These are phyloP conservation scores for Suillus cothurnatus DNA, from an alignment of 768 basidiomycete genomes.

Conservation along the genomic window DNA sequence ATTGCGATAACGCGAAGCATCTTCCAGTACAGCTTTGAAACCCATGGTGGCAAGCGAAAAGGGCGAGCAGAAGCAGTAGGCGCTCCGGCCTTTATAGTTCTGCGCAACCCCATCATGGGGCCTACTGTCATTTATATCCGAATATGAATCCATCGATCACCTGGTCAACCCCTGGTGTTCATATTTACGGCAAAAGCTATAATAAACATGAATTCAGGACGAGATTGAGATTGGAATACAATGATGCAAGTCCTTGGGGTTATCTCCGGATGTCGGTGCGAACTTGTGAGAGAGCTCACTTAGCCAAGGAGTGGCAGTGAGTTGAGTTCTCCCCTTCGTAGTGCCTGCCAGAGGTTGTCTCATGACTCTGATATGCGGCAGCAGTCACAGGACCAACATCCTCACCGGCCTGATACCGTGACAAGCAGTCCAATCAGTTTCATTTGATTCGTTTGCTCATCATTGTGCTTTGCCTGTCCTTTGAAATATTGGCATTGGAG, in stretches of 20 bases:
- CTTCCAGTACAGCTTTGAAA: slow-evolving; percentile 21
- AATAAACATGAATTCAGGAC: background rate
- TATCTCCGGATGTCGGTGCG: background rate
- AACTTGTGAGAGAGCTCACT: background rate
- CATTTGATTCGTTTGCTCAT: background rate
- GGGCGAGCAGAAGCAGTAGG: background rate
- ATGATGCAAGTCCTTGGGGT: too few species aligned
- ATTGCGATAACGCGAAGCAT: slow-evolving; percentile 35
- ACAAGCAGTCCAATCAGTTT: background rate
- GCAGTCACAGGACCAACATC: background rate
- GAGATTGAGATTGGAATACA: background rate
- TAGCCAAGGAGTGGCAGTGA: background rate
- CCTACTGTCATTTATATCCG: background rate
- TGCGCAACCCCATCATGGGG: background rate
- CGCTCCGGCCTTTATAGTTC: background rate
- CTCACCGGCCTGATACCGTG: background rate
- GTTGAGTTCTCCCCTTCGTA: background rate
- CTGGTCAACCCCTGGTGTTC: background rate
- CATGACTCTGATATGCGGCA: background rate
- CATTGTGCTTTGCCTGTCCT: background rate
- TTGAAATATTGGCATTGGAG: background rate
- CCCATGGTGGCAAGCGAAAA: slow-evolving; percentile 17
- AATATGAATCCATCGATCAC: background rate
- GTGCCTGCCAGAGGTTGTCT: background rate
- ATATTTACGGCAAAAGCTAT: background rate